Evolutionary conservation across 495 filamentous ascomycete genomes (phyloP).

Genomic region (Penicillium ochrochloron): DNA sequence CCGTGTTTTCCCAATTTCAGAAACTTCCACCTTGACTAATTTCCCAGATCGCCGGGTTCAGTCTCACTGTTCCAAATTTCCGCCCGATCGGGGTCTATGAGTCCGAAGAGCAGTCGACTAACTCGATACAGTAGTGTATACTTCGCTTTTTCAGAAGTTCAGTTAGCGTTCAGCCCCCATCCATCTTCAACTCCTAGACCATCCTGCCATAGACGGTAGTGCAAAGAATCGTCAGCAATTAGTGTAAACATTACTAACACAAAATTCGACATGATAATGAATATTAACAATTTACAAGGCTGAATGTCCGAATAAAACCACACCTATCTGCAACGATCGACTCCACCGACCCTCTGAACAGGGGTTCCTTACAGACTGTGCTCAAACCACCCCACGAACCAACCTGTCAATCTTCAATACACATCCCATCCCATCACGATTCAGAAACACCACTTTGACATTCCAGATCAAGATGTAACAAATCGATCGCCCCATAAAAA

Average conservation of each 20-base stretch:
- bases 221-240: not conserved
- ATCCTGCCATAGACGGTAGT: not conserved
- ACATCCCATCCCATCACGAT: not conserved
- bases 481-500: not conserved
- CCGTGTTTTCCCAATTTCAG: slow-evolving; percentile 4
- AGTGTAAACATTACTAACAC: not conserved
- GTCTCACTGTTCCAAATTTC: not conserved
- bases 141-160: too few relatives aligned
- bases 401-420: not conserved
- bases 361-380: slow-evolving; percentile 9
- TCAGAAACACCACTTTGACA: too few relatives aligned
- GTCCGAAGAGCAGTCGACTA: not conserved
- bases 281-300: not conserved
- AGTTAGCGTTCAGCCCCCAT: not conserved
- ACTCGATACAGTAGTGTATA: not conserved
- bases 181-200: not conserved
- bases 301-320: slow-evolving; percentile 1
- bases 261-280: too few relatives aligned
- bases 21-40: not conserved
- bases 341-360: slow-evolving; percentile 16
- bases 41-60: too few relatives aligned
- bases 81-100: not conserved
- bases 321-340: not conserved
- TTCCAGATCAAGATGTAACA: too few relatives aligned
- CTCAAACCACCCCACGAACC: not conserved